Base-by-base conservation (phyloP, 371 early-diverging fungal genomes). In the Globomyces sp. region DNA sequence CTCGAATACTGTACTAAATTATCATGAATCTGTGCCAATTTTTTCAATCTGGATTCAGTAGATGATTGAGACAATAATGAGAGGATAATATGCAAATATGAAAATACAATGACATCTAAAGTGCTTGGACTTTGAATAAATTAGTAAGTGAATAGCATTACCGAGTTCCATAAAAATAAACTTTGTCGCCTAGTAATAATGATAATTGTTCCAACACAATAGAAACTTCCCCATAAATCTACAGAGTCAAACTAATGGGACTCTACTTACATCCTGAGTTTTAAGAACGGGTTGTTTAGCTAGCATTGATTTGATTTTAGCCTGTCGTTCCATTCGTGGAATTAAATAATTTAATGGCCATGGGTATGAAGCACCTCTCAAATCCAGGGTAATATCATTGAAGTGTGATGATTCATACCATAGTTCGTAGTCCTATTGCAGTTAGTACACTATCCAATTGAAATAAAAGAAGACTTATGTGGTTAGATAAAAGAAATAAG, bases 81-180 rank as follows among this genome's bases (percentile, higher is more conserved):
- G 40, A 55, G 55, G 34, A 55, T 55, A 55, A 55, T 55, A 40
- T 55, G 55, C 10, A 55, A 39, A 55, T 55, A 55, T 39, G 55
- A 36, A 39, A 55, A 55, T 55, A 55, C 55, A 39, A 39, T n/a
- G 36, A 40, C 55, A n/a, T 55, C 55, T 55, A 55, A 39, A 4
- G 55, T 55, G 39, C 40, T 55, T 55, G 55, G 55, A 39, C 55
- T 55, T 8, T 55, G 36, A 55, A 13, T 39, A 6, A 55, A 39
- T 5, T 24, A 24, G 24, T 24, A 24, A 24, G 24, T 24, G 24
- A 24, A 24, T 24, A 24, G 24, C 10, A 5, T 55, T 55, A 55
- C 55, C 55, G 36, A 3, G 55, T 39, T 24, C 55, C 55, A 39
- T 55, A 55, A 39, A 55, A 55, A 39, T 55, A 55, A 8, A 39